These are phyloP conservation scores for Oryza glaberrima DNA, from an alignment of 176 grass and related monocot species.

Conservation along the genomic window DNA sequence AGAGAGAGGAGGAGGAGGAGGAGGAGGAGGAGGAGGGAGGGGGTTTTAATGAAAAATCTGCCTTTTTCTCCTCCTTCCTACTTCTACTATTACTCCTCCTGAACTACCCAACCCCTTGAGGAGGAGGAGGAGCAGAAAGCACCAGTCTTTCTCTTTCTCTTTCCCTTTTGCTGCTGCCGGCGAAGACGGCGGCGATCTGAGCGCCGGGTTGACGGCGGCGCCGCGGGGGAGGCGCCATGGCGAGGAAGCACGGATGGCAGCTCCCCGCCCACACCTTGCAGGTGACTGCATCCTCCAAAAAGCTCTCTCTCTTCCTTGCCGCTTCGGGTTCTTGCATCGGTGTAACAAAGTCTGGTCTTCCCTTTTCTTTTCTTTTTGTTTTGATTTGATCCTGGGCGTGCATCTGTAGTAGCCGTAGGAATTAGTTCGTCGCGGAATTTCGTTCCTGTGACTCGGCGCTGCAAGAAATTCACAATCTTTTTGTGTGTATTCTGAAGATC, in stretches of 20 bases:
- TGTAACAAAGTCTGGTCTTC: neutral
- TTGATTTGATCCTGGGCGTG: neutral
- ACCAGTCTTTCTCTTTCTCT: conserved; percentile 18
- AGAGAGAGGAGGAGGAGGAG: no score
- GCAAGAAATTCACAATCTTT: neutral
- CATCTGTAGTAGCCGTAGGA: neutral
- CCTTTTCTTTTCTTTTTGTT: neutral
- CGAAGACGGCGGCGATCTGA: conserved; percentile 21
- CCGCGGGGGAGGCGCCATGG: conserved; percentile 48
- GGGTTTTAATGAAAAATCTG: conserved; percentile 19
- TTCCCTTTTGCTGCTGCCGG: conserved; percentile 24
- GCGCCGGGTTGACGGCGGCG: neutral
- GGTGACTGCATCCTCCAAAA: conserved; percentile 27
- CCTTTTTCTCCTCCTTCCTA: conserved; percentile 25
- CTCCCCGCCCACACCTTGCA: conserved; percentile 94
- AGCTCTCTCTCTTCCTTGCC: neutral
- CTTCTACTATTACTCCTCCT: conserved; percentile 14
- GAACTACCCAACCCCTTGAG: conserved; percentile 18
- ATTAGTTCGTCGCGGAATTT: neutral
- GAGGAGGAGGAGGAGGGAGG: no score
- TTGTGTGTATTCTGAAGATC: conserved; percentile 32
- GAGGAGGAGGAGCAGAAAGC: conserved; percentile 13
- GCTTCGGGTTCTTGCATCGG: conserved; percentile 11
- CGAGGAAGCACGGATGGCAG: conserved; percentile 96
- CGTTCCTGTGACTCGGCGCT: neutral